Evolutionary conservation across 805 yeast species (phyloP), one percentile per base, ranked within the genome.

Genomic region (Sungouiozyma ichnusensis): DNA sequence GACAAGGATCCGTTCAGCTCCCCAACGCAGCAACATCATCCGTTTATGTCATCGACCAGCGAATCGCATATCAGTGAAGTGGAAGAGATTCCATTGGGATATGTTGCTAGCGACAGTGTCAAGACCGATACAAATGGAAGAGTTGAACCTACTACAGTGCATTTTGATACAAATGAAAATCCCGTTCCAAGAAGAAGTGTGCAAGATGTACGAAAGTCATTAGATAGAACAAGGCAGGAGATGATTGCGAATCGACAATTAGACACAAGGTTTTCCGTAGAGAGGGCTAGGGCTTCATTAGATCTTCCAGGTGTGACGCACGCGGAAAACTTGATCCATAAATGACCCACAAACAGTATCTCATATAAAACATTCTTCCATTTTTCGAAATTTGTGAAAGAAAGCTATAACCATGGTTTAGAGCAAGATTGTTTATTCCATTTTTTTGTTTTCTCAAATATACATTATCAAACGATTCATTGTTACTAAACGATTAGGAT

Each of bases 231-330:
- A 1, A 60, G 70, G 45, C 46, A 50, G 8, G 52, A 61, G 2
- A 65, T 66, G 70, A 38, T 60, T 37, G 56, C 63, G 24, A 55
- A 62, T 4, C 55, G 62, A 33, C 66, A 67, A 46, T 47, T 66
- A 20, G 66, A 63, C 44, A 62, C 57, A 16, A 56, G 70, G 44
- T 58, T 55, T 18, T 64, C 69, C 2, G 55, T 66, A 35, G 71
- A 67, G 39, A 55, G 67, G 31, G 69, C 70, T 1, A 58, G 71
- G 46, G 51, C 60, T 1, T 67, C 71, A 3, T 50, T 66, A 20
- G 71, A 67, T 15, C 48, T 67, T 20, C 71, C 71, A 3, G 70
- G 71, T 6, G 51, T 65, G 17, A 65, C 68, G 2, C 62, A 56
- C 33, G 71, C 71, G 4, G 63, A 55, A 16, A 44, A 35, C 14